Base-by-base conservation (phyloP, 2,329 filamentous ascomycete genomes). In the Phaeosphaeria sp. region DNA sequence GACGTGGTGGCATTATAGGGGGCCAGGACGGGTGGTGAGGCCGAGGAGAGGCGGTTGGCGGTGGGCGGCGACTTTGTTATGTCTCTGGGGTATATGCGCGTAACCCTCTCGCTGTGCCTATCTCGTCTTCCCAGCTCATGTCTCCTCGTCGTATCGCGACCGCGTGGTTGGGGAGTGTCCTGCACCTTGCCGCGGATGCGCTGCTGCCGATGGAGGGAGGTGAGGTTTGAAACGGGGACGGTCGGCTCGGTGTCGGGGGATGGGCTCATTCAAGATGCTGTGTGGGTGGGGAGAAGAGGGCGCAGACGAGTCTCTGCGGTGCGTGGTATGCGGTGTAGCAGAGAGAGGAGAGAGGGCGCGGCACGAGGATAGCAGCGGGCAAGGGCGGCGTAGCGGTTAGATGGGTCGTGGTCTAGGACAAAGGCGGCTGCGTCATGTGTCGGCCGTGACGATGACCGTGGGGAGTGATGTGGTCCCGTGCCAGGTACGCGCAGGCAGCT, bases 101-200 rank as follows among this genome's bases (percentile, higher is more conserved):
- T 78, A 68, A 77, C 72, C 57, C 72, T 65, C 62, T 73, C 72
- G 39, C 71, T 75, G 60, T 68, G 67, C 59, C 72, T 76, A 73
- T 76, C 72, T 73, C 70, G 62, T 77, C 75, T 74, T 77, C 75
- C 76, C 75, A 77, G 58, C 74, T 78, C 76, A 78, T 78, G 57
- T 36, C 30, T 36, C 68, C 73, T 72, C 67, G 74, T 72, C 56
- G 66, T 69, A 62, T 77, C 72, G 59, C 75, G 73, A 51, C 74
- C 74, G 60, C 73, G 75, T 22, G 71, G 55, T 60, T 75, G 71
- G 43, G 69, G 59, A 51, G 60, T 73, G 66, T 78, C 76, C 60
- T 73, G 67, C 50, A 69, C 66, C 66, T 71, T 74, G 59, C 63
- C 65, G 58, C 67, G 68, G 55, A 61, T 72, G 64, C 71, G 72